Conservation (phyloP, 352 stramenopile species). For the Phytophthora macrochlamydospora region DNA sequence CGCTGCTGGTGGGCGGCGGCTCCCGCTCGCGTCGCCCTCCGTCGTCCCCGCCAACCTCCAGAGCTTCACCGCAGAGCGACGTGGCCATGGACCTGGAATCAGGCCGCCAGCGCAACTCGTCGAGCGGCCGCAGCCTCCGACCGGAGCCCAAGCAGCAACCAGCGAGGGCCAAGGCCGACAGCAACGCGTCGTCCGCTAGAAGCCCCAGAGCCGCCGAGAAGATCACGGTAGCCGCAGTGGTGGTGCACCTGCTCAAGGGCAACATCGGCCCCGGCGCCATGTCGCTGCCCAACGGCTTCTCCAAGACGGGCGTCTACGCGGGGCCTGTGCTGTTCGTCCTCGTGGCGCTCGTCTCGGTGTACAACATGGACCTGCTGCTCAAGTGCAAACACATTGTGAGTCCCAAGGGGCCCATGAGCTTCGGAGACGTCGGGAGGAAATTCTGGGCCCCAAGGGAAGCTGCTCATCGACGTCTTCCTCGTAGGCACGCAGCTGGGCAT, state of each 20-base stretch:
- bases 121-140: constrained; percentile 1
- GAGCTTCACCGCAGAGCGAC: constrained; percentile 2
- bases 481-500: constrained; percentile 81
- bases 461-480: constrained; percentile 80
- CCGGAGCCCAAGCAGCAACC: background rate
- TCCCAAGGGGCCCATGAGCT: constrained; percentile 61
- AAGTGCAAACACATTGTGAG: constrained; percentile 69
- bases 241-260: constrained; percentile 78
- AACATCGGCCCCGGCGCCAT: constrained; percentile 82
- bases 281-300: constrained; percentile 80
- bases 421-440: constrained; percentile 74
- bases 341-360: constrained; percentile 73
- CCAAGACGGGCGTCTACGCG: constrained; percentile 68
- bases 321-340: constrained; percentile 66
- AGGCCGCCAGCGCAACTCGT: background rate
- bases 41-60: constrained; percentile 3
- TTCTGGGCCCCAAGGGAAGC: constrained; percentile 62
- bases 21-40: constrained; percentile 12
- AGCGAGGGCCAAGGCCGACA: background rate
- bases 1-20: constrained; percentile 15
- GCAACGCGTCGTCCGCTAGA: constrained; percentile 18
- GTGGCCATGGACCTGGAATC: constrained; percentile 15
- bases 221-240: constrained; percentile 54
- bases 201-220: constrained; percentile 37
- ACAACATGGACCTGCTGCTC: constrained; percentile 86